Percentiles rank a stretch among this genome's conserved stretches.
phyloP scores from a whole-genome alignment of 129 eudicot genomes.

The Arctium minus region DNA sequence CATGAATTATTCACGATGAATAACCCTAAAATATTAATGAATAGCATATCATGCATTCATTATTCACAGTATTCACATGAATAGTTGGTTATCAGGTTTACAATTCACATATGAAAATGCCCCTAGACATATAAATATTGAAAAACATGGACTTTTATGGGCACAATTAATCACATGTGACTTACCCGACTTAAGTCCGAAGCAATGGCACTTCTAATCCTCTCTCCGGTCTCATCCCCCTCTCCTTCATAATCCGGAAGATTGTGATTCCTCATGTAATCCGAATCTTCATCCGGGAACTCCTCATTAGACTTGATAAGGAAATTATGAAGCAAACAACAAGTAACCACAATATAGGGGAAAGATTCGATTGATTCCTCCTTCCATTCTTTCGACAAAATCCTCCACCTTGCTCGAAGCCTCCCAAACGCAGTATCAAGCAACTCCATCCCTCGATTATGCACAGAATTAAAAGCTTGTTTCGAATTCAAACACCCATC shows the following conservation, averaged over 20 bases:
- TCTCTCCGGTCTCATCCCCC: slow-evolving; percentile 56
- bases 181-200: slow-evolving; percentile 67
- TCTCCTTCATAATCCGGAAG: slow-evolving; percentile 72
- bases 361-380: slow-evolving; percentile 74
- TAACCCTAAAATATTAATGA: no score
- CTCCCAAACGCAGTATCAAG: slow-evolving; percentile 61
- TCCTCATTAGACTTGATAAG: slow-evolving; percentile 75
- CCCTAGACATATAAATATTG: background rate
- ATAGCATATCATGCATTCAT: no score
- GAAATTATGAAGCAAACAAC: slow-evolving; percentile 87
- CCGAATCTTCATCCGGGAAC: slow-evolving; percentile 48
- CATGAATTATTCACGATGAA: background rate
- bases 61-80: background rate
- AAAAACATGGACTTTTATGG: slow-evolving; percentile 3
- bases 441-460: slow-evolving; percentile 65
- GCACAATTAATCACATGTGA: slow-evolving; percentile 1
- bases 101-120: background rate
- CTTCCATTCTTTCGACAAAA: slow-evolving; percentile 63
- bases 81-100: background rate
- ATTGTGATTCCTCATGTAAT: slow-evolving; percentile 37
- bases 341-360: slow-evolving; percentile 69
- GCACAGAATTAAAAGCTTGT: slow-evolving; percentile 68
- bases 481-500: slow-evolving; percentile 28
- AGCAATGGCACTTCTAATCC: slow-evolving; percentile 70
- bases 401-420: slow-evolving; percentile 60